phyloP scores from a whole-genome alignment of 306 rosid species.

The Vachellia collinsii region DNA sequence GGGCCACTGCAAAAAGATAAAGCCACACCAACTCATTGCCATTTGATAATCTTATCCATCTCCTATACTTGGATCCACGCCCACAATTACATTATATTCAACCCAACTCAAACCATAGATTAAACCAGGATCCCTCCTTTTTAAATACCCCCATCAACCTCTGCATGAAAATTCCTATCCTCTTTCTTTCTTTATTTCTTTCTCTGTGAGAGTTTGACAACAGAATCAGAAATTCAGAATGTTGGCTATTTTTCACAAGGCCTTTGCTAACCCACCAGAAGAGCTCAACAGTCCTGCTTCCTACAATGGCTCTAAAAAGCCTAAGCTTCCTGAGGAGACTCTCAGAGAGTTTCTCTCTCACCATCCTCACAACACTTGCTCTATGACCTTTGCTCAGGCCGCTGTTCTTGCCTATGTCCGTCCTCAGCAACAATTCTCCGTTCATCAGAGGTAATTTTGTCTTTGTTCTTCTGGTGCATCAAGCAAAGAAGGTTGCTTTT shows the following conservation, averaged over 20 bases:
- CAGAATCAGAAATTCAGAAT: constrained; percentile 45
- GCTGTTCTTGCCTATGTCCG: constrained; percentile 84
- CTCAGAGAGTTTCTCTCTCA: constrained; percentile 71
- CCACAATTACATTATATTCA: constrained; percentile 30
- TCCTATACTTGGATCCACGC: constrained; percentile 36
- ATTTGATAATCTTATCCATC: not conserved
- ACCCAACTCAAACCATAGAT: not conserved
- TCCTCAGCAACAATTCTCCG: constrained; percentile 52
- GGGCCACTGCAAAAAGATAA: not conserved
- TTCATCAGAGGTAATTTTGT: constrained; percentile 61
- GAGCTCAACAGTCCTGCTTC: constrained; percentile 95
- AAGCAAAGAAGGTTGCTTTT: not conserved
- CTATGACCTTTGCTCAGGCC: constrained; percentile 69
- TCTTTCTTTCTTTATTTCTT: not conserved
- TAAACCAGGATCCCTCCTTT: not conserved
- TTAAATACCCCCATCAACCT: constrained; percentile 10
- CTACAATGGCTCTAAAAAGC: constrained; percentile 59
- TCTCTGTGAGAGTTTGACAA: not conserved
- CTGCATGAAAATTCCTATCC: not conserved
- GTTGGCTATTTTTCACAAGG: constrained; percentile 91
- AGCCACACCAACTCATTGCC: not conserved
- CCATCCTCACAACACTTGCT: constrained; percentile 68
- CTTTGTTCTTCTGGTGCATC: not conserved
- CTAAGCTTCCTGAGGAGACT: constrained; percentile 86
- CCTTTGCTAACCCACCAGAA: constrained; percentile 92